These are phyloP conservation scores for Gaeumannomyces tritici DNA, from an alignment of 2,329 filamentous ascomycete genomes.

Conservation along the genomic window DNA sequence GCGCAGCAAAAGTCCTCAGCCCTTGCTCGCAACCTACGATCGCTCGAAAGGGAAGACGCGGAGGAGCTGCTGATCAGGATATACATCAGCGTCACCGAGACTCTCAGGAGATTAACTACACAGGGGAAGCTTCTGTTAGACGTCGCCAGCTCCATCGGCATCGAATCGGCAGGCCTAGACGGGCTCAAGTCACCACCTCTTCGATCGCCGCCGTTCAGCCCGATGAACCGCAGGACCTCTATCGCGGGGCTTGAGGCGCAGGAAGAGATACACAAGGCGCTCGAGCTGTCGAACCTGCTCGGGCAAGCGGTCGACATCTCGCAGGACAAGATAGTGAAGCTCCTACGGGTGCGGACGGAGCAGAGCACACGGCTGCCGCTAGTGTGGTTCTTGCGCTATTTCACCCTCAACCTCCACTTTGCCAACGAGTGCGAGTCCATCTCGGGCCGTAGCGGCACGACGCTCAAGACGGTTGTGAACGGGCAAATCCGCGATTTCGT, in stretches of 20 bases:
- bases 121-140: conserved; percentile 94
- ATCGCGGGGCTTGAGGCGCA: conserved; percentile 42
- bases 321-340: conserved; percentile 65
- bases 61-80: conserved; percentile 74
- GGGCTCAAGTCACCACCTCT: conserved; percentile 37
- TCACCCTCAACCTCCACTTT: conserved; percentile 72
- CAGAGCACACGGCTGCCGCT: conserved; percentile 61
- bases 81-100: conserved; percentile 83
- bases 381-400: conserved; percentile 67
- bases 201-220: conserved; percentile 44
- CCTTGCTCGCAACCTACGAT: conserved; percentile 77
- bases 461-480: conserved; percentile 71
- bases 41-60: conserved; percentile 73
- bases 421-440: conserved; percentile 81
- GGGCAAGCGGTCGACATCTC: conserved; percentile 74
- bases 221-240: conserved; percentile 27
- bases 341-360: conserved; percentile 68
- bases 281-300: conserved; percentile 70
- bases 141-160: conserved; percentile 67
- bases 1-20: conserved; percentile 87
- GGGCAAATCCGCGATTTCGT: conserved; percentile 76
- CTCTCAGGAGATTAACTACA: conserved; percentile 71
- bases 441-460: conserved; percentile 66
- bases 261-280: conserved; percentile 65
- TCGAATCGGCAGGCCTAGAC: conserved; percentile 22